Percentiles rank a stretch among this genome's conserved stretches.
Conservation (phyloP, 176 grass and related monocot genomes). For the Neostapfia colusana region DNA sequence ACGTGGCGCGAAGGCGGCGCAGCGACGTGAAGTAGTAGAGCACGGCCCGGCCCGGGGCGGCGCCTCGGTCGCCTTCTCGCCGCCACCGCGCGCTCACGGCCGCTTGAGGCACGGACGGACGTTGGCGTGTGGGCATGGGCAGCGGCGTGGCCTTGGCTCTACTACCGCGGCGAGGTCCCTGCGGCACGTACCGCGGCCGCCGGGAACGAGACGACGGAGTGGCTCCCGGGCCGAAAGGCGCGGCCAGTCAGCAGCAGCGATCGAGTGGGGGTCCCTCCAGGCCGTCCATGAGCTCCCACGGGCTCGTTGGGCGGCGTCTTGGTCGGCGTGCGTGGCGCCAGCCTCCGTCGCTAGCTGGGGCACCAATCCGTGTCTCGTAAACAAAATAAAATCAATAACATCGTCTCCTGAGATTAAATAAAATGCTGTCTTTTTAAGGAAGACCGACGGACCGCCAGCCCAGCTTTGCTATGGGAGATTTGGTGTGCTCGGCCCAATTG, state of each 20-base stretch:
- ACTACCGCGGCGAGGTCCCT: conserved; percentile 25
- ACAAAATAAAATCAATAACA: no score
- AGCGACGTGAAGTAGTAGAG: conserved; percentile 97
- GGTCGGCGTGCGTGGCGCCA: conserved; percentile 63
- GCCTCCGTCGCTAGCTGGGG: conserved; percentile 29
- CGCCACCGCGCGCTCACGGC: not conserved
- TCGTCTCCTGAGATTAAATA: no score
- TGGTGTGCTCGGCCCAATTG: no score
- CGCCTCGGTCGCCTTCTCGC: not conserved
- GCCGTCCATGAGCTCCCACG: conserved; percentile 77
- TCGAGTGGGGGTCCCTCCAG: conserved; percentile 55
- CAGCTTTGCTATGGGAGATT: no score
- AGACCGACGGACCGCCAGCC: no score
- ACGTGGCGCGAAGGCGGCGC: conserved; percentile 72
- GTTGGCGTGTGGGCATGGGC: not conserved
- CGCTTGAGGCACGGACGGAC: not conserved
- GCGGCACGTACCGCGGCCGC: not conserved
- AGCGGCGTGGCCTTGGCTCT: conserved; percentile 46
- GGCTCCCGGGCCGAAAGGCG: conserved; percentile 63
- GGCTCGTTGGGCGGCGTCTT: conserved; percentile 93
- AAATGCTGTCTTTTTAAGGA: no score
- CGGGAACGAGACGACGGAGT: conserved; percentile 95
- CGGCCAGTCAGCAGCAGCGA: conserved; percentile 35
- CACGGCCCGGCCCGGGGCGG: conserved; percentile 44
- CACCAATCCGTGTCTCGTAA: no score